Evolutionary conservation across 139 green algal genomes (phyloP).

Genomic region (Diplosphaera chodatii): DNA sequence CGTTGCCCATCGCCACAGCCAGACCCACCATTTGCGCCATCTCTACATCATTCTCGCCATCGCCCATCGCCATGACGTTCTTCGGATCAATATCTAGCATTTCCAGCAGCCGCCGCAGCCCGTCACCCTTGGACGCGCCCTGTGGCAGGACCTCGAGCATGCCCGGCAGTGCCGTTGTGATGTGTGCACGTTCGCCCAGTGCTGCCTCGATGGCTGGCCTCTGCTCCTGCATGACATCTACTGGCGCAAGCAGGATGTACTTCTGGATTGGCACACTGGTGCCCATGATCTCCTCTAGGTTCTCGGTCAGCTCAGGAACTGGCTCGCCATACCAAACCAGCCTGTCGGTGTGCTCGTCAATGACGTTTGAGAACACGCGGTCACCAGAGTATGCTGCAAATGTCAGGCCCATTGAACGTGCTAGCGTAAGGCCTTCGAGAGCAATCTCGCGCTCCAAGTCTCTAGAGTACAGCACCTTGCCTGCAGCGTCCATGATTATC

Average conservation of each 20-base stretch:
- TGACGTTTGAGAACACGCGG: constrained; percentile 47
- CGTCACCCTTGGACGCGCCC: constrained; percentile 57
- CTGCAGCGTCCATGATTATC: constrained; percentile 44
- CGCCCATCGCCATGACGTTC: constrained; percentile 72
- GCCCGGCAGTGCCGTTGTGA: constrained; percentile 67
- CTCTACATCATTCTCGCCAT: constrained; percentile 86
- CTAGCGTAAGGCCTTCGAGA: constrained; percentile 44
- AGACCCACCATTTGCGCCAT: constrained; percentile 77
- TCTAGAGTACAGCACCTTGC: constrained; percentile 36
- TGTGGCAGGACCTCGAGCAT: constrained; percentile 85
- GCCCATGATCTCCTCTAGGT: neutral
- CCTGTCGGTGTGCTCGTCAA: constrained; percentile 65
- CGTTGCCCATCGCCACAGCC: neutral
- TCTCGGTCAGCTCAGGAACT: constrained; percentile 34
- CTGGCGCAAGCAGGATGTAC: constrained; percentile 60
- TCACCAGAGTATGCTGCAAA: constrained; percentile 53
- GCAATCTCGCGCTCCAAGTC: constrained; percentile 42
- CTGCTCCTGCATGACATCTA: constrained; percentile 15
- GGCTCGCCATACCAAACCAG: constrained; percentile 73
- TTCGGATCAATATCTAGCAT: constrained; percentile 32
- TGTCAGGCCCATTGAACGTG: constrained; percentile 31
- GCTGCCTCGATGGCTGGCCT: constrained; percentile 23
- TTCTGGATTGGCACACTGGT: constrained; percentile 34
- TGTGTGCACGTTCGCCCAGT: constrained; percentile 30
- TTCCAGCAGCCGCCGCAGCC: constrained; percentile 45